Evolutionary conservation across 2,329 filamentous ascomycete genomes (phyloP).

Genomic region (Canariomyces notabilis): DNA sequence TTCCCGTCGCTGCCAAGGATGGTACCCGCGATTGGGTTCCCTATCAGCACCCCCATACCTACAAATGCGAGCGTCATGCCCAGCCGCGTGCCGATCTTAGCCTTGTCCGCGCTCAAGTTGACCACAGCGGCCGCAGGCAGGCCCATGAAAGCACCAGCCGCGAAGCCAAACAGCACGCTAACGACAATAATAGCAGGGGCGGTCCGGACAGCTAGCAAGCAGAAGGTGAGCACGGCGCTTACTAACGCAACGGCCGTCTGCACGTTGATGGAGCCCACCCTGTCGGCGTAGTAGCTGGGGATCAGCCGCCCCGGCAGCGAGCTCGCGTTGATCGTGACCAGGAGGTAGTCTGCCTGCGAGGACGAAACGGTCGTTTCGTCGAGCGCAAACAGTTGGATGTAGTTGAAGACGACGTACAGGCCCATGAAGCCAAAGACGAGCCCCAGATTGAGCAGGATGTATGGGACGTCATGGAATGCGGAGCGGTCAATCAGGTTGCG

Average conservation of each 20-base stretch:
- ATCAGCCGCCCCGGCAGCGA: constrained; percentile 37
- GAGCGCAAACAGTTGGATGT: constrained; percentile 35
- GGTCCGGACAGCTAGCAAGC: constrained; percentile 32
- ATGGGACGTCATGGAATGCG: constrained; percentile 36
- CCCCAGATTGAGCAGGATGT: constrained; percentile 31
- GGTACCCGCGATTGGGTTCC: background rate
- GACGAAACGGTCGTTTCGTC: constrained; percentile 28
- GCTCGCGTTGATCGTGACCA: constrained; percentile 37
- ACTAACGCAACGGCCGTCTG: constrained; percentile 27
- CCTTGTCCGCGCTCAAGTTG: background rate
- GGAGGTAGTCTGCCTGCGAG: constrained; percentile 37
- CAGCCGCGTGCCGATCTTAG: background rate
- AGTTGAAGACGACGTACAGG: constrained; percentile 36
- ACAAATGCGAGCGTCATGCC: background rate
- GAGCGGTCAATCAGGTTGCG: constrained; percentile 35
- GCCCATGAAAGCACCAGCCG: background rate
- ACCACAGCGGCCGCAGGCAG: background rate
- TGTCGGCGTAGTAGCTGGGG: constrained; percentile 35
- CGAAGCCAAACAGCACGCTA: background rate
- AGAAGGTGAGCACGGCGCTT: constrained; percentile 32
- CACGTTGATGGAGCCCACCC: constrained; percentile 35
- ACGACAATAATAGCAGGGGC: constrained; percentile 32
- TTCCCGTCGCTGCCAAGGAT: background rate
- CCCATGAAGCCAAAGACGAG: constrained; percentile 37
- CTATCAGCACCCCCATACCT: background rate